phyloP scores from a whole-genome alignment of 495 filamentous ascomycete species.

The Friedmanniomyces simplex region DNA sequence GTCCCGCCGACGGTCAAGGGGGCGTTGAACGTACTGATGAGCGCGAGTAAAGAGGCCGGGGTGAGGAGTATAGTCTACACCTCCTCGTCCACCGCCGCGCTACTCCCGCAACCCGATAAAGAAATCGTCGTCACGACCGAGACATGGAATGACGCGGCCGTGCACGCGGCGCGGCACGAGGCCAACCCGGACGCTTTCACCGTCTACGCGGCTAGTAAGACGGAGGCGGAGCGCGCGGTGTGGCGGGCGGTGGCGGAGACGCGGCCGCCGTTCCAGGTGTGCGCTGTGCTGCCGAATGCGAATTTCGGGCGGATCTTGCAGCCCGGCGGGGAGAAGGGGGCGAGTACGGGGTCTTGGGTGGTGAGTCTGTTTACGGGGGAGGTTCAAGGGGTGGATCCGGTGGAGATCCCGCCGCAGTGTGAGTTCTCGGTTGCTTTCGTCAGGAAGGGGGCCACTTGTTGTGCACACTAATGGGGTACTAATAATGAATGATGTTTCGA shows the following conservation, averaged over 20 bases:
- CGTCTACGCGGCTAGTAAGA: conserved; percentile 25
- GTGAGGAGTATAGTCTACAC: conserved; percentile 45
- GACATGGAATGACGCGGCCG: conserved; percentile 40
- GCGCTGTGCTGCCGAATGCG: conserved; percentile 17
- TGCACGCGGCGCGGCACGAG: conserved; percentile 27
- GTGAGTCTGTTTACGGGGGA: conserved; percentile 14
- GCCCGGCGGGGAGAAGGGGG: conserved; percentile 9
- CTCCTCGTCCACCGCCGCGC: conserved; percentile 40
- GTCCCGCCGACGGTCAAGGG: conserved; percentile 27
- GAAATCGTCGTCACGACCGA: conserved; percentile 28
- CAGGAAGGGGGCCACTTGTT: too few species aligned
- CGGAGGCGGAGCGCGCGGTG: conserved; percentile 18
- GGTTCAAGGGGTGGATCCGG: not conserved
- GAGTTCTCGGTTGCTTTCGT: not conserved
- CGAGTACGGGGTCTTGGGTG: conserved; percentile 12
- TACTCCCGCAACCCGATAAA: conserved; percentile 24
- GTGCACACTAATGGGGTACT: not conserved
- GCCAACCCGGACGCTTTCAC: conserved; percentile 22
- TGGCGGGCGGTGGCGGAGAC: conserved; percentile 25
- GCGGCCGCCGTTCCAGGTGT: conserved; percentile 16
- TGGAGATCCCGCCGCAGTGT: conserved; percentile 15
- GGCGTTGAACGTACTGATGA: conserved; percentile 32
- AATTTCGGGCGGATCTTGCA: conserved; percentile 20
- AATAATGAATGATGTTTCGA: not conserved
- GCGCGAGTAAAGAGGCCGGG: conserved; percentile 35